A percentile compares a stretch with the other conserved stretches of the same genome.
Conservation (phyloP, 768 basidiomycete species). For the Leccinellum luteum region DNA sequence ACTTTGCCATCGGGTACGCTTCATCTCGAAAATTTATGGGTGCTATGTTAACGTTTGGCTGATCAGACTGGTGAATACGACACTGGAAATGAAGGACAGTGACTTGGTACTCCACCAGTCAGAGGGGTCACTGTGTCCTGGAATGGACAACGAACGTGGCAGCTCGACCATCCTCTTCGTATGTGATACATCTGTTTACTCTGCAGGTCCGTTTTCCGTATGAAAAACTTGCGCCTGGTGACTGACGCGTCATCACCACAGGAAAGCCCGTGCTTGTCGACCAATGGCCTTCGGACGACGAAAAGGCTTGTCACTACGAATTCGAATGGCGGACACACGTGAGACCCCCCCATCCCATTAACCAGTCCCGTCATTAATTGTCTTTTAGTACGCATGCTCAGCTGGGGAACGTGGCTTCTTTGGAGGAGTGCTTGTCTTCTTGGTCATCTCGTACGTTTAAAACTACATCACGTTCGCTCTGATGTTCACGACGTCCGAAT, state of each 20-base stretch:
- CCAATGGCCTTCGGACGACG: conserved; percentile 60
- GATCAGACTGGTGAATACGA: conserved; percentile 50
- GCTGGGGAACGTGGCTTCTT: conserved; percentile 52
- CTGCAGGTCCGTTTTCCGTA: conserved; percentile 37
- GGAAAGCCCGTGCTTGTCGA: conserved; percentile 58
- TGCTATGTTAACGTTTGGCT: too few relatives aligned
- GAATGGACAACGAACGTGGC: conserved; percentile 41
- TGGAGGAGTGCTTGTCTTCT: conserved; percentile 52
- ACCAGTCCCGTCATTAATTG: background rate
- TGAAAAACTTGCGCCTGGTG: background rate
- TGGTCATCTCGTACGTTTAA: conserved; percentile 57
- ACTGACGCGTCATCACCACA: conserved; percentile 9
- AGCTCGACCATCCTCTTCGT: conserved; percentile 74
- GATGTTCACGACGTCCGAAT: background rate
- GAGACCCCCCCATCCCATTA: conserved; percentile 19
- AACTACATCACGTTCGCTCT: background rate
- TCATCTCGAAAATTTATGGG: background rate
- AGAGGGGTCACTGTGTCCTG: conserved; percentile 63
- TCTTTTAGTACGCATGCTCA: conserved; percentile 65
- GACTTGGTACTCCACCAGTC: conserved; percentile 56
- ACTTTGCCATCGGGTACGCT: conserved; percentile 70
- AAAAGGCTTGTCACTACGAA: conserved; percentile 70
- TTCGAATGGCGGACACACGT: conserved; percentile 86
- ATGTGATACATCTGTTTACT: conserved; percentile 66
- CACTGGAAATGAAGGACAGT: conserved; percentile 50